Percentiles rank a stretch among this genome's conserved stretches.
phyloP scores from a whole-genome alignment of 768 basidiomycete species.

The Rhodosporidiobolus odoratus region DNA sequence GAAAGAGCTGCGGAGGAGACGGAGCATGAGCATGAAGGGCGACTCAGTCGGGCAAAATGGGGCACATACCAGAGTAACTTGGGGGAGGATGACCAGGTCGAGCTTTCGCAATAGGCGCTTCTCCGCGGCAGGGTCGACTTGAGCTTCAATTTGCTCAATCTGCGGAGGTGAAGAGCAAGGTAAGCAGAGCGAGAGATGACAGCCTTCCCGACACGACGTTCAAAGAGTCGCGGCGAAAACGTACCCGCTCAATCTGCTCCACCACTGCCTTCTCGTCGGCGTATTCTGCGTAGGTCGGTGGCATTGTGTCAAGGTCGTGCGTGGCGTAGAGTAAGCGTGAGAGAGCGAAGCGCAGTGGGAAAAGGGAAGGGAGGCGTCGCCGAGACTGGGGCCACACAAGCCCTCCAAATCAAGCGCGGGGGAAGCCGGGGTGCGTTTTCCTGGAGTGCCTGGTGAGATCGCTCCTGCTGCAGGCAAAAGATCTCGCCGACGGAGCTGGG shows the following conservation, averaged over 20 bases:
- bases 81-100: constrained; percentile 24
- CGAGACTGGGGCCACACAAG: too few species aligned
- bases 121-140: constrained; percentile 17
- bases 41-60: not conserved
- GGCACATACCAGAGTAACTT: not conserved
- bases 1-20: constrained; percentile 29
- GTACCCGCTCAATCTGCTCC: constrained; percentile 26
- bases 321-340: not conserved
- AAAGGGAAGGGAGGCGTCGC: not conserved
- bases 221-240: not conserved
- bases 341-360: not conserved
- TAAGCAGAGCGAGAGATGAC: not conserved
- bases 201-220: not conserved
- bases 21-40: constrained; percentile 5
- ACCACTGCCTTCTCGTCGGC: constrained; percentile 24
- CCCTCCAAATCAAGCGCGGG: too few species aligned
- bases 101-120: constrained; percentile 30
- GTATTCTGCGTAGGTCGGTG: constrained; percentile 1
- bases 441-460: too few species aligned
- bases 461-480: too few species aligned
- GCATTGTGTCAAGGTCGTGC: not conserved
- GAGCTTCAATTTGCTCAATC: not conserved
- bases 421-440: too few species aligned
- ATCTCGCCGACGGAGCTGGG: too few species aligned
- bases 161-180: not conserved